These are phyloP conservation scores for Capronia americana DNA, from an alignment of 2,329 filamentous ascomycete genomes.

Conservation along the genomic window DNA sequence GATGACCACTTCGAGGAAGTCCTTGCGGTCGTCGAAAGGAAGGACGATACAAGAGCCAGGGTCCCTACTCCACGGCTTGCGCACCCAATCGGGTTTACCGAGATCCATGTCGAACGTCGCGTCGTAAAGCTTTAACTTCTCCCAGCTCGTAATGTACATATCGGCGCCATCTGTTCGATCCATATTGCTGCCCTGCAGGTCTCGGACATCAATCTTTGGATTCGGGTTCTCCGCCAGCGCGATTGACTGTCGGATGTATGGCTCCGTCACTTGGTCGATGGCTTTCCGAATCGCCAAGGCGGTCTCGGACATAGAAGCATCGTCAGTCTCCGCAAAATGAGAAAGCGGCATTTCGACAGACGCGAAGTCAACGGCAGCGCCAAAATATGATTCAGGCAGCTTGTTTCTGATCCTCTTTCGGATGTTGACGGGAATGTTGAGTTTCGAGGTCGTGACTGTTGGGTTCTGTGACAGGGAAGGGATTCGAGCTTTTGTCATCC, in stretches of 20 bases:
- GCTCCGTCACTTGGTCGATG: constrained; percentile 43
- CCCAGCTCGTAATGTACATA: constrained; percentile 41
- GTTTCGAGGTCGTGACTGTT: constrained; percentile 43
- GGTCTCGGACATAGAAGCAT: constrained; percentile 44
- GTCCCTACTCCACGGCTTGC: constrained; percentile 41
- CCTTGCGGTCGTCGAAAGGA: constrained; percentile 33
- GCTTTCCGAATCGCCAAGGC: constrained; percentile 47
- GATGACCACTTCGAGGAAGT: constrained; percentile 38
- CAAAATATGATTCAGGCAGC: constrained; percentile 47
- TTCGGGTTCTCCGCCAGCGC: constrained; percentile 34
- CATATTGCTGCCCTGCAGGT: constrained; percentile 40
- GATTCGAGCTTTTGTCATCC: constrained; percentile 43
- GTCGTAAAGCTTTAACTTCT: constrained; percentile 36
- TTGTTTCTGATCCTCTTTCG: constrained; percentile 46
- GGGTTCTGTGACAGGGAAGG: constrained; percentile 43
- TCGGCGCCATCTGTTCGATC: constrained; percentile 38
- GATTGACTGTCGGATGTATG: constrained; percentile 42
- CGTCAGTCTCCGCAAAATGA: constrained; percentile 39
- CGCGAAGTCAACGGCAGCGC: constrained; percentile 51
- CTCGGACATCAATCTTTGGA: constrained; percentile 34
- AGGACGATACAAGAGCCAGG: constrained; percentile 41
- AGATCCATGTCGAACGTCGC: constrained; percentile 38
- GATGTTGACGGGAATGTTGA: constrained; percentile 50
- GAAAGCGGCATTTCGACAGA: constrained; percentile 39
- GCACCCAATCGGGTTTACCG: constrained; percentile 39